Evolutionary conservation across 495 filamentous ascomycete genomes (phyloP), one percentile per base, ranked within the genome.

Genomic region (Tetracladium setigerum): DNA sequence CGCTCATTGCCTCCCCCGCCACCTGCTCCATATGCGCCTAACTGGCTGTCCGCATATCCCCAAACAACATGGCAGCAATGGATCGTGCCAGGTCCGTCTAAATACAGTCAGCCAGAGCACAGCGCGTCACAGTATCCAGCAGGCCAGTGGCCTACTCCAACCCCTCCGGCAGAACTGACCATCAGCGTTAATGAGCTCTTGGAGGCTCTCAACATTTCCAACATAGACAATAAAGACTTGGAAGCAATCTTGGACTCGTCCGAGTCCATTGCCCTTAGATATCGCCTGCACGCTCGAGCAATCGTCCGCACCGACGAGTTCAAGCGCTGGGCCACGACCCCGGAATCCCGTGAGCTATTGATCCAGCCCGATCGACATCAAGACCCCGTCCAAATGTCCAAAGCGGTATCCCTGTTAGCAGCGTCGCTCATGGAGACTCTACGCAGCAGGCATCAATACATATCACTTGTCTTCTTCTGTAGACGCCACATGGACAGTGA

Each of bases 391-490:
- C 17, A 42, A 27, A 14, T 11, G 2, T 4, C 6, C 19, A 27
- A 24, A 6, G 40, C 17, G 2, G 40, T 42, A 5, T 42, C 40
- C 13, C 40, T 42, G 19, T 7, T 42, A 5, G 16, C 40, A 6
- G 40, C 40, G 15, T 27, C 19, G 19, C 16, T 42, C 2, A 27
- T 42, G 16, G 2, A 42, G 11, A 14, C 40, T 7, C 40, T 42
- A 7, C 40, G 16, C 4, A 27, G 17, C 40, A 24, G 19, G 19
- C 19, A 42, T 5, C 40, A 27, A 2, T 42, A 2, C 19, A 4
- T 42, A 14, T 30, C 17, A 27, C 19, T 42, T 12, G 40, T 30
- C 40, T 42, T 42, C 40, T 42, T 42, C 40, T 42, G 40, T 30
- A 2, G 40, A 14, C 40, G 16, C 19, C 40, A 42, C 15, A 42